phyloP scores from a whole-genome alignment of 371 early-diverging fungal species.

The Mucor lusitanicus region DNA sequence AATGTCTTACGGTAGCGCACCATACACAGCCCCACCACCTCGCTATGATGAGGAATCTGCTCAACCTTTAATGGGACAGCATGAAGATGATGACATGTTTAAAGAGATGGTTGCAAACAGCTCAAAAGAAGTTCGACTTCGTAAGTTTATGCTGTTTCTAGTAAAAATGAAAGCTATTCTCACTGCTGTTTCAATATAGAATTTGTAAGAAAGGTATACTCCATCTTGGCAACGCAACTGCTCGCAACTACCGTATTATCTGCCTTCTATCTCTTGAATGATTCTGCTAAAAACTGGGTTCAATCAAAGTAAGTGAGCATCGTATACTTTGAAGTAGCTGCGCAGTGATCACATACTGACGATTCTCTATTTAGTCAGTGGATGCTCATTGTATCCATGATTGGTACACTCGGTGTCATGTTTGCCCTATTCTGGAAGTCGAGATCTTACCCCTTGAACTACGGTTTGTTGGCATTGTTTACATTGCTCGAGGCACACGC shows the following conservation, averaged over 20 bases:
- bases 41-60: conserved; percentile 42
- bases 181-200: conserved; percentile 27
- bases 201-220: conserved; percentile 82
- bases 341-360: neutral
- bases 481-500: conserved; percentile 70
- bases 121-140: conserved; percentile 57
- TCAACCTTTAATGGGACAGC: conserved; percentile 32
- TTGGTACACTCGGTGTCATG: conserved; percentile 53
- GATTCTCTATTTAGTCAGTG: conserved; percentile 31
- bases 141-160: conserved; percentile 24
- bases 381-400: conserved; percentile 42
- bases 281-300: conserved; percentile 51
- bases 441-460: conserved; percentile 68
- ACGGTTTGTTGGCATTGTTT: conserved; percentile 61
- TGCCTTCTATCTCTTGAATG: conserved; percentile 60
- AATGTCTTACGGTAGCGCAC: conserved; percentile 25
- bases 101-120: conserved; percentile 61
- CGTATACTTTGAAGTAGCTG: neutral
- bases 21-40: conserved; percentile 51
- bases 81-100: conserved; percentile 59
- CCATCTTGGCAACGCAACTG: conserved; percentile 71
- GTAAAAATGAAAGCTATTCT: neutral
- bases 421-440: conserved; percentile 65
- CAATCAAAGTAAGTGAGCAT: conserved; percentile 51
- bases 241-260: conserved; percentile 60